phyloP scores from a whole-genome alignment of 257 asterid species.

The Solanum medicagineum region DNA sequence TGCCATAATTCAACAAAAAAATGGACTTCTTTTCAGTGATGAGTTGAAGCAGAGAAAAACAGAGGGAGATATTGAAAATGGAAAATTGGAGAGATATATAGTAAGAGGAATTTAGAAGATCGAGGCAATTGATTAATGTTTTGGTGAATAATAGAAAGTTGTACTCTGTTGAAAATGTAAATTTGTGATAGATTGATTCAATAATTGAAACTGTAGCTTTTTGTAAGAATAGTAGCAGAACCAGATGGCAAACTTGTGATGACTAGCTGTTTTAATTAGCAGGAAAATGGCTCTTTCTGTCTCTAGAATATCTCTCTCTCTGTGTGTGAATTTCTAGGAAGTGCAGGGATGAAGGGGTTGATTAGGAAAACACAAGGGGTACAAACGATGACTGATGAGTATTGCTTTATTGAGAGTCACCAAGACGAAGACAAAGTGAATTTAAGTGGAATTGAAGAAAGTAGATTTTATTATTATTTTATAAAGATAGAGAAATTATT shows the following conservation, averaged over 20 bases:
- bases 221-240: neutral
- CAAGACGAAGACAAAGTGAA: too few relatives aligned
- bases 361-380: neutral
- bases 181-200: neutral
- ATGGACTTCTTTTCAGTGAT: neutral
- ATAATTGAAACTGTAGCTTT: neutral
- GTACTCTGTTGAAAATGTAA: neutral
- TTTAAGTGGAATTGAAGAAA: too few relatives aligned
- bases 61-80: neutral
- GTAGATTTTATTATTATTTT: too few relatives aligned
- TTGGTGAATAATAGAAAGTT: neutral
- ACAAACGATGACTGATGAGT: neutral
- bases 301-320: neutral
- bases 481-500: too few relatives aligned
- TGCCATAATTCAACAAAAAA: slow-evolving; percentile 11
- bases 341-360: neutral
- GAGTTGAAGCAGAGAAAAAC: too few relatives aligned
- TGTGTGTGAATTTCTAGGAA: neutral
- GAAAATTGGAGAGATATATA: slow-evolving; percentile 23
- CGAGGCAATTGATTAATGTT: slow-evolving; percentile 29
- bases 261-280: neutral
- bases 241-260: neutral
- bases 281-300: neutral
- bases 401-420: too few relatives aligned
- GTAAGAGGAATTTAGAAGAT: slow-evolving; percentile 15